Percentiles rank a stretch among this genome's conserved stretches.
phyloP scores from a whole-genome alignment of 768 basidiomycete species.

The Nidularia pulvinata region DNA sequence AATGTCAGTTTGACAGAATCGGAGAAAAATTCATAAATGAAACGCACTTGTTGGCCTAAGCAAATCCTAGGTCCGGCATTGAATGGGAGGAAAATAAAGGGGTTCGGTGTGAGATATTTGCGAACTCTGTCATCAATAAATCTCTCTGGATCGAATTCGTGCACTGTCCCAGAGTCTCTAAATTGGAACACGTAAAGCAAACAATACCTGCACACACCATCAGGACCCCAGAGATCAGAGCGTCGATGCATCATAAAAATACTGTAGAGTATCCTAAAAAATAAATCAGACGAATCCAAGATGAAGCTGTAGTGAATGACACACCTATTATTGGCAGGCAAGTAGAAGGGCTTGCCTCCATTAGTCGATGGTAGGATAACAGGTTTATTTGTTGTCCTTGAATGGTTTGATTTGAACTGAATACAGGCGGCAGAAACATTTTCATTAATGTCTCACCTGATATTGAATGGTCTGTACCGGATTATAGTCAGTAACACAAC shows the following conservation, averaged over 20 bases:
- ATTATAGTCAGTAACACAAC: neutral
- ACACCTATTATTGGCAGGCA: constrained; percentile 17
- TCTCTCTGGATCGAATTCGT: constrained; percentile 63
- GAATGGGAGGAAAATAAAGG: too few species aligned
- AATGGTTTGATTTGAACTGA: neutral
- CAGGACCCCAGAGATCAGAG: constrained; percentile 66
- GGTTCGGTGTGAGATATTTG: constrained; percentile 39
- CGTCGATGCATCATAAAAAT: constrained; percentile 62
- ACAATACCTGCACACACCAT: constrained; percentile 32
- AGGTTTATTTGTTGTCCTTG: neutral
- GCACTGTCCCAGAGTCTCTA: constrained; percentile 26
- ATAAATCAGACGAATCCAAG: too few species aligned
- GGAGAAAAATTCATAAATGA: neutral
- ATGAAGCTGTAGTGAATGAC: neutral
- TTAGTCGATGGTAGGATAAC: neutral
- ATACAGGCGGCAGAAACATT: neutral
- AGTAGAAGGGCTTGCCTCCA: neutral
- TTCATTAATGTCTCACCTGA: constrained; percentile 13
- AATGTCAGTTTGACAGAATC: neutral
- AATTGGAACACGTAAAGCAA: neutral
- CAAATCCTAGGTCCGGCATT: constrained; percentile 42
- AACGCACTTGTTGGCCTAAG: constrained; percentile 43
- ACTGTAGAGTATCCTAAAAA: constrained; percentile 26
- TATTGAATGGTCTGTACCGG: constrained; percentile 30
- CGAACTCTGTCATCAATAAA: constrained; percentile 62